phyloP scores from a whole-genome alignment of 2,329 filamentous ascomycete genomes.

The Penicillium aurantiogriseum region DNA sequence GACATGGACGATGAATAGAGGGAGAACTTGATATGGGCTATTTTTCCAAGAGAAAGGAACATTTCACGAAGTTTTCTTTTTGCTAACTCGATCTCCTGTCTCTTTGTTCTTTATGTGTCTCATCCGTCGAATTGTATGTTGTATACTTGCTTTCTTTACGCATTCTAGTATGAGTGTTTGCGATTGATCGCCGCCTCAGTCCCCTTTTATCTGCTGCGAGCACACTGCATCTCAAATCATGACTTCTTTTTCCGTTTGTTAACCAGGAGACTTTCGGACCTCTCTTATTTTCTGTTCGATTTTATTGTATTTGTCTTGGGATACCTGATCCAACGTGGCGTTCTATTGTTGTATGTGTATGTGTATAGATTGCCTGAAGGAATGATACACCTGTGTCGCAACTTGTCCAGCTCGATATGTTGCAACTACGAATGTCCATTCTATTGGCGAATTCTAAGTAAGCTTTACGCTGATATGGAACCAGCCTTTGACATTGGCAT shows the following conservation, averaged over 20 bases:
- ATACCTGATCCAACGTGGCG: conserved; percentile 3
- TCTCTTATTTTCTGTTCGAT: neutral
- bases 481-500: neutral
- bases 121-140: conserved; percentile 10
- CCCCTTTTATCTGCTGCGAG: conserved; percentile 7
- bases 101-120: conserved; percentile 9
- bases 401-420: neutral
- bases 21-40: neutral
- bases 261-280: neutral
- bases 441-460: neutral
- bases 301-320: neutral
- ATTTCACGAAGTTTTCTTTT: neutral
- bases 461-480: neutral
- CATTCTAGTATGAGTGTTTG: conserved; percentile 14
- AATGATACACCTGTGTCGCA: neutral
- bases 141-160: conserved; percentile 9
- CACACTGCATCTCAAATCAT: conserved; percentile 10
- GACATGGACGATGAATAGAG: conserved; percentile 45
- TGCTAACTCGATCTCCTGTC: conserved; percentile 7
- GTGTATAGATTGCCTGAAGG: neutral
- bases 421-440: neutral
- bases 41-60: neutral
- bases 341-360: conserved; percentile 5
- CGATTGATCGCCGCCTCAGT: conserved; percentile 5
- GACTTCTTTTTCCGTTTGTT: conserved; percentile 6